Conservation (phyloP, 1,139 yeast species). For the Candida sp. region DNA sequence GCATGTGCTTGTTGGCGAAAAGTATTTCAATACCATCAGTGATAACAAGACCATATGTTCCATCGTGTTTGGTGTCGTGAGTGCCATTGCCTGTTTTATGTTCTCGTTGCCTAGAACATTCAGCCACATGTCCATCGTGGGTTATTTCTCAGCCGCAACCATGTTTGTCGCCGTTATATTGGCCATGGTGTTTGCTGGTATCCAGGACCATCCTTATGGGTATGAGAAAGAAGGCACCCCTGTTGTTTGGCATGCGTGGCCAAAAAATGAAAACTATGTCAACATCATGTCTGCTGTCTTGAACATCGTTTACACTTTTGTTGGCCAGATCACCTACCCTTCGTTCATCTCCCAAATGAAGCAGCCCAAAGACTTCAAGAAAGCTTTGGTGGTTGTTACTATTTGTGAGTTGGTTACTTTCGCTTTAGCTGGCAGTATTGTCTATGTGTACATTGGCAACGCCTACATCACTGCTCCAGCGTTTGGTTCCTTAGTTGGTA, state of each 20-base stretch:
- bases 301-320: slow-evolving; percentile 65
- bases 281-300: slow-evolving; percentile 58
- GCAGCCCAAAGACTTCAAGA: slow-evolving; percentile 58
- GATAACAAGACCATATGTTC: slow-evolving; percentile 53
- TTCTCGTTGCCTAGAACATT: slow-evolving; percentile 62
- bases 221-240: slow-evolving; percentile 36
- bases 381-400: slow-evolving; percentile 58
- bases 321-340: slow-evolving; percentile 67
- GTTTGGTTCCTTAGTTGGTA: slow-evolving; percentile 52
- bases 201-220: slow-evolving; percentile 52
- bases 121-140: slow-evolving; percentile 53
- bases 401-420: slow-evolving; percentile 52
- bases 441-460: slow-evolving; percentile 62
- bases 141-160: slow-evolving; percentile 55
- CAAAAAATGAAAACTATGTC: slow-evolving; percentile 57
- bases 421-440: slow-evolving; percentile 56
- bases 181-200: slow-evolving; percentile 57
- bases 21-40: slow-evolving; percentile 59
- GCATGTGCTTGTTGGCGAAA: slow-evolving; percentile 64
- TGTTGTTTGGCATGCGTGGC: slow-evolving; percentile 51
- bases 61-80: slow-evolving; percentile 52
- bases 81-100: slow-evolving; percentile 50
- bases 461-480: slow-evolving; percentile 63
- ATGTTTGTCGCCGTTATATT: slow-evolving; percentile 61
- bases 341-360: slow-evolving; percentile 66